Evolutionary conservation across 2,329 filamentous ascomycete species (phyloP), one percentile per base, ranked within the genome.

Genomic region (Plenodomus tracheiphilus): DNA sequence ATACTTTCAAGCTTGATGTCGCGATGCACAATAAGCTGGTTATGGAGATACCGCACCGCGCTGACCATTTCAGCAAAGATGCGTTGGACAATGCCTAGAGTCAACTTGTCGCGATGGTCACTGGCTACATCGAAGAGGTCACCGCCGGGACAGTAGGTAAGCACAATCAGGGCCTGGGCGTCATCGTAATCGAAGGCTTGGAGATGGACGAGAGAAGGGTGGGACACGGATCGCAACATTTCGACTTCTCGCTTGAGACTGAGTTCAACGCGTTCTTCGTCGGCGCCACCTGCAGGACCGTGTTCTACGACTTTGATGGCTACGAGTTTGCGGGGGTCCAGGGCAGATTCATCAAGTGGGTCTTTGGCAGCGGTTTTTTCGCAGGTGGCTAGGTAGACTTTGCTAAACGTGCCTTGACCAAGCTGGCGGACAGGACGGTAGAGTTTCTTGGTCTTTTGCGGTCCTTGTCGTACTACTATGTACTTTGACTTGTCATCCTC

Each of bases 1-100:
- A 75, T 81, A 94, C 89, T 99, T 79, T 99, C 94, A 50, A 99
- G 85, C 76, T 99, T 99, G 74, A 99, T 95, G 72, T 99, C 94
- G 51, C 94, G 85, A 70, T 99, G 94, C 45, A 97, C 93, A 68
- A 99, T 96, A 59, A 84, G 86, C 62, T 89, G 80, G 45, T 84
- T 79, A 72, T 99, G 94, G 41, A 99, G 78, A 75, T 97, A 97
- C 49, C 81, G 83, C 30, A 96, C 87, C 0, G 93, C 94, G 53
- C 84, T 86, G 19, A 97, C 86, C 55, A 97, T 74, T 71, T 99
- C 94, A 13, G 92, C 82, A 72, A 97, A 97, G 47, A 97, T 91
- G 43, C 94, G 84, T 57, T 90, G 83, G 41, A 97, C 80, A 39
- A 97, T 75, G 1, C 77, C 68, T 0, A 89, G 83, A 3, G 81